These are phyloP conservation scores for Solioccasus polychromus DNA, from an alignment of 768 basidiomycete genomes.

Conservation along the genomic window DNA sequence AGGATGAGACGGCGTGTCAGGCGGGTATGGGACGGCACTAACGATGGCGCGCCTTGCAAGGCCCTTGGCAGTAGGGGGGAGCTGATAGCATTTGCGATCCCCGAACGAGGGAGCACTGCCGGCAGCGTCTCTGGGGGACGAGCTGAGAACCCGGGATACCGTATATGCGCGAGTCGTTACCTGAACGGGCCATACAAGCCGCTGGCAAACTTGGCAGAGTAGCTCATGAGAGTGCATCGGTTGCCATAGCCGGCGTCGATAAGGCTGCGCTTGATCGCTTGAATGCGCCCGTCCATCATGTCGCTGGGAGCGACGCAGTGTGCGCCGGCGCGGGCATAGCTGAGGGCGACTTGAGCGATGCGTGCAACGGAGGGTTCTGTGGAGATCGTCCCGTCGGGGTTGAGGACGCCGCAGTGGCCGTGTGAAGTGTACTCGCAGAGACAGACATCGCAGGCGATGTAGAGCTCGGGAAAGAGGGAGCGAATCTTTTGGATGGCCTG, in stretches of 20 bases:
- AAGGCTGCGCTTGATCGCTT: conserved; percentile 80
- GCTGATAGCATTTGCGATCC: conserved; percentile 96
- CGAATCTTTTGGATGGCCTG: conserved; percentile 82
- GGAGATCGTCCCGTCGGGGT: conserved; percentile 74
- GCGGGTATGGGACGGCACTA: conserved; percentile 29
- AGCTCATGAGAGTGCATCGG: conserved; percentile 90
- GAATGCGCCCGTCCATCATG: conserved; percentile 98
- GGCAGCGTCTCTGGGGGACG: conserved; percentile 78
- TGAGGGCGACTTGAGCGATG: conserved; percentile 88
- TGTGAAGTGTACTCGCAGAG: conserved; percentile 99
- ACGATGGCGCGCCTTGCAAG: conserved; percentile 93
- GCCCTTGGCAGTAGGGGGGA: conserved; percentile 84
- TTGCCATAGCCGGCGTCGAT: conserved; percentile 86
- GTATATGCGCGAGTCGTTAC: conserved; percentile 38
- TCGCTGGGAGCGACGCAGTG: conserved; percentile 98
- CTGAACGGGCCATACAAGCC: conserved; percentile 95
- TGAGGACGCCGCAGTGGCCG: conserved; percentile 88
- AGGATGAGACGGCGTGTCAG: not conserved
- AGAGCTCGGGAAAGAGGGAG: conserved; percentile 73
- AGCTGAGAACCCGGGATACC: not conserved
- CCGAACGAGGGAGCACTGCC: conserved; percentile 95
- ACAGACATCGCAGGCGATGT: conserved; percentile 94
- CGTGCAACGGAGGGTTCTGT: conserved; percentile 77
- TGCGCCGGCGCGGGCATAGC: conserved; percentile 92
- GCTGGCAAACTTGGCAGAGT: conserved; percentile 97